Evolutionary conservation across 2,329 filamentous ascomycete species (phyloP).

Genomic region (Nigrograna mackinnonii): DNA sequence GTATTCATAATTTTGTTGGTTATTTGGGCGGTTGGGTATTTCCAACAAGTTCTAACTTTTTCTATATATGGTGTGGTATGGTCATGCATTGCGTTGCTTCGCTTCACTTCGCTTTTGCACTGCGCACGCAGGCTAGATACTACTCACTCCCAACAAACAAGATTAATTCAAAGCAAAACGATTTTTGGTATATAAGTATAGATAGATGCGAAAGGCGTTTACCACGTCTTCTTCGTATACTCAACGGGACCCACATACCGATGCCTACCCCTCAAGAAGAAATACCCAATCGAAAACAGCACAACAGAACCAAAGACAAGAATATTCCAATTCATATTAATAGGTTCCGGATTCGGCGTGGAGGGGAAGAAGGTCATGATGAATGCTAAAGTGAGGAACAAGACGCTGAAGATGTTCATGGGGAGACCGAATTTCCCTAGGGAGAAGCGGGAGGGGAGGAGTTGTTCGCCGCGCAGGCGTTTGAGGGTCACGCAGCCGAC

Average conservation of each 20-base stretch:
- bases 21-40: too few relatives aligned
- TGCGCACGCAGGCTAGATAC: too few relatives aligned
- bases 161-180: too few relatives aligned
- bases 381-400: slow-evolving; percentile 38
- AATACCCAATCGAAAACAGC: slow-evolving; percentile 44
- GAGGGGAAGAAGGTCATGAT: slow-evolving; percentile 28
- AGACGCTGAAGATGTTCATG: slow-evolving; percentile 39
- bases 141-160: too few relatives aligned
- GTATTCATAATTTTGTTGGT: too few relatives aligned
- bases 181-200: too few relatives aligned
- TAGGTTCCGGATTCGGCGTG: slow-evolving; percentile 1
- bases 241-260: slow-evolving; percentile 30
- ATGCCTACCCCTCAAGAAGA: slow-evolving; percentile 39
- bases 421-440: slow-evolving; percentile 41
- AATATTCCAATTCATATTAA: slow-evolving; percentile 25
- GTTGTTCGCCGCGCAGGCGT: slow-evolving; percentile 20
- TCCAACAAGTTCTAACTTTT: too few relatives aligned
- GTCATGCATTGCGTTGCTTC: too few relatives aligned
- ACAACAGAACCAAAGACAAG: slow-evolving; percentile 46
- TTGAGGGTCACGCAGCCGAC: slow-evolving; percentile 33
- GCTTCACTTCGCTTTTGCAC: too few relatives aligned
- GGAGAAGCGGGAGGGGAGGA: slow-evolving; percentile 36
- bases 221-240: not conserved
- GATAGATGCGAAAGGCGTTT: too few relatives aligned
- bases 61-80: too few relatives aligned